phyloP scores from a whole-genome alignment of 345 rosid species.

The Sonneratia alba region DNA sequence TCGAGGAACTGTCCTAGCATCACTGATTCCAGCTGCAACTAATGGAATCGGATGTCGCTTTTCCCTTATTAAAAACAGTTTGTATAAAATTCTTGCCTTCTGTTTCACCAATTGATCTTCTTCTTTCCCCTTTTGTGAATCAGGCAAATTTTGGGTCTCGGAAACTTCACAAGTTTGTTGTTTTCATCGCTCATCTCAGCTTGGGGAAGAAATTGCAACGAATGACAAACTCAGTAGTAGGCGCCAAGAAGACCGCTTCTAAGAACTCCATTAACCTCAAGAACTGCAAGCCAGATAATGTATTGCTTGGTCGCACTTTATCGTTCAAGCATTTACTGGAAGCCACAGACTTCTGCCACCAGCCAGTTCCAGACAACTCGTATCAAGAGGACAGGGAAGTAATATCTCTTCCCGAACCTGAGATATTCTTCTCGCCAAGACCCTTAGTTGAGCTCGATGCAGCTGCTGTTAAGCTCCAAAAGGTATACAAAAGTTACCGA shows the following conservation, averaged over 20 bases:
- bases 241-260: slow-evolving; percentile 1
- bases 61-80: neutral
- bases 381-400: slow-evolving; percentile 19
- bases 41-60: neutral
- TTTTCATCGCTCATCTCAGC: slow-evolving; percentile 32
- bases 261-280: slow-evolving; percentile 23
- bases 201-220: slow-evolving; percentile 22
- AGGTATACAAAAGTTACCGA: slow-evolving; percentile 82
- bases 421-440: slow-evolving; percentile 48
- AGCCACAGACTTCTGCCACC: slow-evolving; percentile 5
- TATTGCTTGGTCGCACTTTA: slow-evolving; percentile 14
- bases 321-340: slow-evolving; percentile 28
- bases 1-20: neutral
- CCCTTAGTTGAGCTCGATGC: slow-evolving; percentile 69
- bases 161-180: slow-evolving; percentile 23
- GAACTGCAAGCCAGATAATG: slow-evolving; percentile 23
- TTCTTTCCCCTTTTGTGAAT: neutral
- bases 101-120: neutral
- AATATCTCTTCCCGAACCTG: slow-evolving; percentile 41
- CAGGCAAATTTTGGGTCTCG: slow-evolving; percentile 11
- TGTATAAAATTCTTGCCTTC: neutral
- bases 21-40: neutral
- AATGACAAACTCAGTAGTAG: slow-evolving; percentile 22
- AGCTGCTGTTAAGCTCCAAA: slow-evolving; percentile 80
- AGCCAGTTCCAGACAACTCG: neutral